Conservation (phyloP, 78 protist species). For the Dictyostelium purpureum region DNA sequence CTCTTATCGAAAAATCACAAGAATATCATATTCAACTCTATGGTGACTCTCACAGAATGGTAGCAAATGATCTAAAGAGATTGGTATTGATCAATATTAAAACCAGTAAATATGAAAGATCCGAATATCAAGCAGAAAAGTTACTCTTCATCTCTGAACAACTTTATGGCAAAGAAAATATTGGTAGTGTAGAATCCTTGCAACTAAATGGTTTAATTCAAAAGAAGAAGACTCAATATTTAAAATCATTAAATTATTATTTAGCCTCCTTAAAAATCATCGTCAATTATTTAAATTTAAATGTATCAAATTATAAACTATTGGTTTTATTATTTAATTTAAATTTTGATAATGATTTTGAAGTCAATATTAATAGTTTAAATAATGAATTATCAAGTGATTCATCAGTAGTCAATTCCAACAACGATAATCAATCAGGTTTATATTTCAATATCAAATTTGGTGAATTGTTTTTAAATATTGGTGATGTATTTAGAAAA, state of each 20-base stretch:
- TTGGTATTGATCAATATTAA: neutral
- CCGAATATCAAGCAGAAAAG: conserved; percentile 36
- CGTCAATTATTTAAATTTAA: conserved; percentile 11
- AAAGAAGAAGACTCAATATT: conserved; percentile 50
- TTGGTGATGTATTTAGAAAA: conserved; percentile 68
- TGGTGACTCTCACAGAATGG: conserved; percentile 16
- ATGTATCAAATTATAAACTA: conserved; percentile 1
- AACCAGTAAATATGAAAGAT: conserved; percentile 20
- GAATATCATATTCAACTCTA: conserved; percentile 47
- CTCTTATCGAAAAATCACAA: conserved; percentile 6
- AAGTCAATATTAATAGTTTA: neutral
- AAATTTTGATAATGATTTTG: neutral
- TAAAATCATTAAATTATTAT: conserved; percentile 7
- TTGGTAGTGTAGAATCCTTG: conserved; percentile 40
- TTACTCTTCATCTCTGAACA: neutral
- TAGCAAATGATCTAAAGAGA: neutral
- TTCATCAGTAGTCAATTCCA: neutral
- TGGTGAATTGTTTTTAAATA: conserved; percentile 3
- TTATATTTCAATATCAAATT: conserved; percentile 28
- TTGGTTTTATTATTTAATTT: too few species aligned
- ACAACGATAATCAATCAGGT: neutral
- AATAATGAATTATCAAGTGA: neutral
- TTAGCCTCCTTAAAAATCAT: neutral
- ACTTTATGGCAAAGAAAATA: conserved; percentile 44
- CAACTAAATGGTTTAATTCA: conserved; percentile 8